Evolutionary conservation across 1,139 yeast genomes (phyloP).

Genomic region (Pichia cactophila): DNA sequence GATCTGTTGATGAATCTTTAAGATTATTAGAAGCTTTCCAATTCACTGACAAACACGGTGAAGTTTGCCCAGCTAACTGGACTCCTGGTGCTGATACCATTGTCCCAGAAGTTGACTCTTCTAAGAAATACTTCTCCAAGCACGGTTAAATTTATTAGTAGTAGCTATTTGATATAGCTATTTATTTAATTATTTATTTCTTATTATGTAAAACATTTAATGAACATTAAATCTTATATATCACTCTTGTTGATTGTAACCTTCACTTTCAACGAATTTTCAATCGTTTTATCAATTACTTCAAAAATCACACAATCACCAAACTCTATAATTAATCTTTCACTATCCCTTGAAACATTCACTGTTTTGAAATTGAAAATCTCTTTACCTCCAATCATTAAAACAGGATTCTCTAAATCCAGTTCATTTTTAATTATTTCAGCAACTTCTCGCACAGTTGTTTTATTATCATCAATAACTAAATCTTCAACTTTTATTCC

Average conservation of each 20-base stretch:
- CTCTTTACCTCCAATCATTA: constrained; percentile 18
- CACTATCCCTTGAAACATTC: neutral
- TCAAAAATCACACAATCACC: neutral
- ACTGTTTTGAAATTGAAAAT: constrained; percentile 19
- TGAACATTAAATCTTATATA: too few relatives aligned
- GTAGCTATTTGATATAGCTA: neutral
- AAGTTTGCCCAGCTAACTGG: constrained; percentile 99
- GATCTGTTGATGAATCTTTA: constrained; percentile 94
- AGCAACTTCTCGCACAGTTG: constrained; percentile 15
- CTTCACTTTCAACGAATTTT: neutral
- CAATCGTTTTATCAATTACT: constrained; percentile 5
- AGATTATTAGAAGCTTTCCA: constrained; percentile 98
- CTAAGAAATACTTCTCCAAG: constrained; percentile 68
- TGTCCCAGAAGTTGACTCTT: constrained; percentile 74
- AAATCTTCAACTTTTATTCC: constrained; percentile 16
- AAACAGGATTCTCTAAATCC: constrained; percentile 15
- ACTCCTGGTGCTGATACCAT: constrained; percentile 94
- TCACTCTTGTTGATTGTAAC: neutral
- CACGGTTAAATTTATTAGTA: constrained; percentile 21
- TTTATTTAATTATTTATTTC: neutral
- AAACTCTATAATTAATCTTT: neutral
- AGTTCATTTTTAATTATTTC: constrained; percentile 10
- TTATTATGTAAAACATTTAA: neutral
- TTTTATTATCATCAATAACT: neutral
- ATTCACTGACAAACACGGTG: constrained; percentile 97